phyloP scores from a whole-genome alignment of 208 protist species.

The Leishmania braziliensis region DNA sequence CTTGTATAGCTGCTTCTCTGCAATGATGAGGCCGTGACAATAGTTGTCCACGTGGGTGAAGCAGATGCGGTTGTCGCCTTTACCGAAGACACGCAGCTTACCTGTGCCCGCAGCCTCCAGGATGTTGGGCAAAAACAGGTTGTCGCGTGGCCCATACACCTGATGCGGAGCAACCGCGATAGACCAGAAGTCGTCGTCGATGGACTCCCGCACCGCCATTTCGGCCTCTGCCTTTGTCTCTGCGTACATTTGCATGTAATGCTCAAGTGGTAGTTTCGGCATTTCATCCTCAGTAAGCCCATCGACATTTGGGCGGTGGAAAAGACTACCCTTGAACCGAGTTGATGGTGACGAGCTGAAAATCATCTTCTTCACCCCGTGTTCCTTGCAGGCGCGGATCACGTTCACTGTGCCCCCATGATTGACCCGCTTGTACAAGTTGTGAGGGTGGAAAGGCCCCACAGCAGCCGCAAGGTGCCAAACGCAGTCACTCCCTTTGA shows the following conservation, averaged over 20 bases:
- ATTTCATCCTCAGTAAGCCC: constrained; percentile 92
- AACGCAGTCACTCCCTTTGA: constrained; percentile 92
- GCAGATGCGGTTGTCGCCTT: constrained; percentile 94
- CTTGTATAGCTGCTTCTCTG: constrained; percentile 87
- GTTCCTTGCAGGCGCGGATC: constrained; percentile 90
- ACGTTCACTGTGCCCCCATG: constrained; percentile 94
- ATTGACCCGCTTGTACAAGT: constrained; percentile 93
- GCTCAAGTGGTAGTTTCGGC: constrained; percentile 80
- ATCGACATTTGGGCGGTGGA: constrained; percentile 91
- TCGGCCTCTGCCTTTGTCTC: constrained; percentile 94
- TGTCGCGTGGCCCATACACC: constrained; percentile 95
- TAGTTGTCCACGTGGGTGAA: constrained; percentile 97
- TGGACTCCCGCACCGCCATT: constrained; percentile 80
- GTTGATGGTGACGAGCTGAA: constrained; percentile 95
- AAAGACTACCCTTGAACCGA: constrained; percentile 90
- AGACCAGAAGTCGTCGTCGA: constrained; percentile 84
- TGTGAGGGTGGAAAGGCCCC: constrained; percentile 92
- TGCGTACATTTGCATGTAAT: constrained; percentile 95
- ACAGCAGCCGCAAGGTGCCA: constrained; percentile 95
- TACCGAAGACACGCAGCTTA: constrained; percentile 93
- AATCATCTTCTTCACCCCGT: constrained; percentile 91
- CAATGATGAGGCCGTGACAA: constrained; percentile 94
- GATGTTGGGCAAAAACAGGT: constrained; percentile 95
- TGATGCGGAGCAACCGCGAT: constrained; percentile 94
- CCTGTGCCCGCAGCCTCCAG: constrained; percentile 93